Evolutionary conservation across 441 rosid species (phyloP).

Genomic region (Manihot esculenta): DNA sequence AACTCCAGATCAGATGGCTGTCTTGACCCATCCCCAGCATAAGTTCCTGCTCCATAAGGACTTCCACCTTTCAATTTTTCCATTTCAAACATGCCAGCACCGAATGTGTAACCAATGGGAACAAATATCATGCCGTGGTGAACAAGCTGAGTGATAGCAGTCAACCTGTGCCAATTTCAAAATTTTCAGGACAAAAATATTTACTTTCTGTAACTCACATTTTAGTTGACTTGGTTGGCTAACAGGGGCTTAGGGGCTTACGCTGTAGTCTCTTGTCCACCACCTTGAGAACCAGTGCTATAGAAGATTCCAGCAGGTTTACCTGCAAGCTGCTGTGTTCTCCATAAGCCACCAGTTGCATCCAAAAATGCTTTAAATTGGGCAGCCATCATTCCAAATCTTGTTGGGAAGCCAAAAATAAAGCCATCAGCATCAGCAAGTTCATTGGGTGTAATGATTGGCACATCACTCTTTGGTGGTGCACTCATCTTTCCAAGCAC

Average conservation of each 20-base stretch:
- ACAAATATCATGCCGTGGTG: slow-evolving; percentile 98
- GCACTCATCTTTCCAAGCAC: slow-evolving; percentile 84
- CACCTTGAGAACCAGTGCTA: slow-evolving; percentile 98
- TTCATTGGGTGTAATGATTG: slow-evolving; percentile 62
- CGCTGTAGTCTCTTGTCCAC: slow-evolving; percentile 99
- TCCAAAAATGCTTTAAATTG: slow-evolving; percentile 94
- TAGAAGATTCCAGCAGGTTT: slow-evolving; percentile 95
- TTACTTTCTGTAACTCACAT: background rate
- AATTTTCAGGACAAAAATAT: background rate
- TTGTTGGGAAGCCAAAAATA: slow-evolving; percentile 89
- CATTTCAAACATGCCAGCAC: slow-evolving; percentile 98
- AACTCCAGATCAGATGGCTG: slow-evolving; percentile 79
- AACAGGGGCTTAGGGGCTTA: slow-evolving; percentile 32
- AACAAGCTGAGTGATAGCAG: slow-evolving; percentile 92
- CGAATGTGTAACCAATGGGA: slow-evolving; percentile 93
- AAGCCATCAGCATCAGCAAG: slow-evolving; percentile 85
- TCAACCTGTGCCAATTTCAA: slow-evolving; percentile 47
- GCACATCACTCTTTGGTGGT: slow-evolving; percentile 81
- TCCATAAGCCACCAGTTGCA: slow-evolving; percentile 89
- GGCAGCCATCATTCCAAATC: slow-evolving; percentile 96
- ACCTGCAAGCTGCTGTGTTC: slow-evolving; percentile 87
- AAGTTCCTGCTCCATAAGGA: slow-evolving; percentile 94
- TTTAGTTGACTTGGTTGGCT: background rate
- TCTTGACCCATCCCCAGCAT: slow-evolving; percentile 85
- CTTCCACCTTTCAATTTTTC: slow-evolving; percentile 90